Percentiles rank a stretch among this genome's conserved stretches.
phyloP scores from a whole-genome alignment of 2,329 filamentous ascomycete genomes.

The Grosmannia clavigera region DNA sequence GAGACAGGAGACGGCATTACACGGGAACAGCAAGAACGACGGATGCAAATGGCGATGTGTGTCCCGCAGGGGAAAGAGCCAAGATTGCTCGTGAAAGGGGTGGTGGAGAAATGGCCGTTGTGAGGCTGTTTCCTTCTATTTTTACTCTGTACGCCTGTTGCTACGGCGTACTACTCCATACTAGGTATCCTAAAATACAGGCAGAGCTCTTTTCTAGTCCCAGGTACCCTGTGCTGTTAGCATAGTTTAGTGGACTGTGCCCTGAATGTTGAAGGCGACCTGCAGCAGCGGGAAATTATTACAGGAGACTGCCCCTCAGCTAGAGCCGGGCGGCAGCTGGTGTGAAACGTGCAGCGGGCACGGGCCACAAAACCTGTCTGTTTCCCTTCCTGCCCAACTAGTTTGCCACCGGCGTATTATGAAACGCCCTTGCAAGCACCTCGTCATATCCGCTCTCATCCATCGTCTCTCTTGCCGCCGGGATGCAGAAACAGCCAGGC shows the following conservation, averaged over 20 bases:
- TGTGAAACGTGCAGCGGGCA: constrained; percentile 2
- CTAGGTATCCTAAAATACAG: neutral
- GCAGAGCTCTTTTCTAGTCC: neutral
- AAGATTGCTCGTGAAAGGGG: neutral
- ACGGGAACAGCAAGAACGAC: neutral
- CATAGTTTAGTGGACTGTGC: too few species aligned
- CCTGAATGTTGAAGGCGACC: too few species aligned
- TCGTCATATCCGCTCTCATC: neutral
- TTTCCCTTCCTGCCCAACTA: neutral
- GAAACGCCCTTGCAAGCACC: neutral
- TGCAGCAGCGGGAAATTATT: neutral
- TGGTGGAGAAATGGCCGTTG: neutral
- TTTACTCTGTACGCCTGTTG: neutral
- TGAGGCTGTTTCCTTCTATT: neutral
- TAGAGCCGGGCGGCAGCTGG: constrained; percentile 1
- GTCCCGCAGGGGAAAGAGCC: neutral
- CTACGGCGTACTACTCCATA: neutral
- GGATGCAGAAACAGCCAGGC: neutral
- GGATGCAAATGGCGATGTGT: neutral
- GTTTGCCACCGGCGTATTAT: neutral
- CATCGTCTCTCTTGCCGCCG: too few species aligned
- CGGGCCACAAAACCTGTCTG: neutral
- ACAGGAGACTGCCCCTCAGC: neutral
- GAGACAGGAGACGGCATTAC: constrained; percentile 4
- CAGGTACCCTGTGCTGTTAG: neutral